A percentile compares a stretch with the other conserved stretches of the same genome.
phyloP scores from a whole-genome alignment of 2,329 filamentous ascomycete species.

The Colletotrichum godetiae region DNA sequence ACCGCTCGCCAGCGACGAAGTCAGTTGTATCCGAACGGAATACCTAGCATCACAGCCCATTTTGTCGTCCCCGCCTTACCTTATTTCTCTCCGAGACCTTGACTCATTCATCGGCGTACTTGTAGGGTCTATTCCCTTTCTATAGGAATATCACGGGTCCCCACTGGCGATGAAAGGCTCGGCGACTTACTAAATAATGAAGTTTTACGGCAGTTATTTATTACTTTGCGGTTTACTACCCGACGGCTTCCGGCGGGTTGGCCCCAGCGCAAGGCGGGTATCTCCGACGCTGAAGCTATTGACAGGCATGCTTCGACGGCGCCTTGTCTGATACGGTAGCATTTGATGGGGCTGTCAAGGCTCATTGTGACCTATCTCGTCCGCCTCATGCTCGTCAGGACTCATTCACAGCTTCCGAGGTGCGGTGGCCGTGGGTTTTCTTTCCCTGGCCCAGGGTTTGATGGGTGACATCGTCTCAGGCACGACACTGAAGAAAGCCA shows the following conservation, averaged over 20 bases:
- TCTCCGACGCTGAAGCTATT: background rate
- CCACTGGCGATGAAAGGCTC: background rate
- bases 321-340: constrained; percentile 19
- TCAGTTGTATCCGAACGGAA: constrained; percentile 3
- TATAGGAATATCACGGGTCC: background rate
- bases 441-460: background rate
- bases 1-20: background rate
- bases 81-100: constrained; percentile 7
- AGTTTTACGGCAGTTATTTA: constrained; percentile 8
- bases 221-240: background rate
- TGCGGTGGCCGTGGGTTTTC: background rate
- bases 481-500: constrained; percentile 15
- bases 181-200: background rate
- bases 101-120: background rate
- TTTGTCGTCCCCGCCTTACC: constrained; percentile 4
- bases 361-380: background rate
- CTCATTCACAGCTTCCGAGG: background rate
- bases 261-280: background rate
- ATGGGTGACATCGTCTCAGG: constrained; percentile 11
- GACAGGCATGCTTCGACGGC: constrained; percentile 18
- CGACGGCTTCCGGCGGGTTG: background rate
- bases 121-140: background rate
- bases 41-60: constrained; percentile 13
- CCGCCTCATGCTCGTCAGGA: background rate
- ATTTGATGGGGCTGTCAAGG: constrained; percentile 1